Conservation (phyloP, 306 rosid species). For the Prunus davidiana region DNA sequence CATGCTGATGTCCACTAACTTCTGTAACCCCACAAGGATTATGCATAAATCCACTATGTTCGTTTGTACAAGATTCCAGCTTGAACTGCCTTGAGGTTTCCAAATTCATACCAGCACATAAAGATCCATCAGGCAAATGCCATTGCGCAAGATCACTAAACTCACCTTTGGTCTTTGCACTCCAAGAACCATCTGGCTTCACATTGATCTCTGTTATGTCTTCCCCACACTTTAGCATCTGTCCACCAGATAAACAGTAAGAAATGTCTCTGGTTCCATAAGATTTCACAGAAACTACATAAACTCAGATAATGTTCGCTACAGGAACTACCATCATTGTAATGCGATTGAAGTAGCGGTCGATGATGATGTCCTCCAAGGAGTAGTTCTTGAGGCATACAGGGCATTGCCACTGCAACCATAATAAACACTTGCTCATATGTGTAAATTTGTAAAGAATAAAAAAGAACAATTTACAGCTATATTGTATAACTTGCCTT, state of each 20-base stretch:
- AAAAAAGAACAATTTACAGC: neutral
- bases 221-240: constrained; percentile 24
- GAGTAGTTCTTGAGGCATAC: constrained; percentile 26
- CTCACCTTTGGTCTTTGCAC: constrained; percentile 18
- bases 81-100: constrained; percentile 11
- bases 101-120: neutral
- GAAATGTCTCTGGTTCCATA: neutral
- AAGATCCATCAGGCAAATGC: constrained; percentile 24
- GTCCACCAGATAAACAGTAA: constrained; percentile 4
- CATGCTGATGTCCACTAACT: neutral
- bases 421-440: neutral
- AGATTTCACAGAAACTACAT: neutral
- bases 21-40: neutral
- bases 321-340: constrained; percentile 21
- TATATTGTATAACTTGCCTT: constrained; percentile 16
- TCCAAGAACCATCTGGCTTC: constrained; percentile 27
- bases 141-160: constrained; percentile 18
- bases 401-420: constrained; percentile 29
- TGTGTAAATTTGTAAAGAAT: neutral
- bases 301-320: constrained; percentile 4
- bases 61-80: constrained; percentile 1
- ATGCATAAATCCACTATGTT: neutral
- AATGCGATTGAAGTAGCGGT: constrained; percentile 21
- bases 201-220: constrained; percentile 25
- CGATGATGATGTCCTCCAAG: constrained; percentile 21